Base-by-base conservation (phyloP, 352 stramenopile species). In the Aphanomyces stellatus region DNA sequence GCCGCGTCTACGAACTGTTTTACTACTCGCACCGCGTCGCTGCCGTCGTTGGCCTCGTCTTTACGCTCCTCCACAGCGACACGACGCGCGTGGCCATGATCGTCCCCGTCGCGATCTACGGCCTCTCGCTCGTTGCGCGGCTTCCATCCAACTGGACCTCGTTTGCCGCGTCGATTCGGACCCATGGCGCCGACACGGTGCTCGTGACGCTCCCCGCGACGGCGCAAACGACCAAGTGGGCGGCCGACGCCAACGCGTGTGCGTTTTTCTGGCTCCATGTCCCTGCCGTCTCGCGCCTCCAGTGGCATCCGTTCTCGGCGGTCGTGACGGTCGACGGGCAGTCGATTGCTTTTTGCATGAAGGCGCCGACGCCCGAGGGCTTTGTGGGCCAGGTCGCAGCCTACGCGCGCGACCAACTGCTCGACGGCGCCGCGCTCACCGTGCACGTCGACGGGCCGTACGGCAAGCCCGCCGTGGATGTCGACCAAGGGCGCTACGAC, bases 221-320 rank as follows among this genome's bases (percentile, higher is more conserved):
- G 1, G n/a, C 76, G 0, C 84, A 85, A 73, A 90, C 82, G 0
- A 74, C 74, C 62, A 77, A 82, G 62, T 75, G 87, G 62, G 85
- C 81, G 4, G 73, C 75, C 69, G 67, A 69, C 22, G 74, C 88
- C 51, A 72, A 81, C 40, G 69, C 76, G 31, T 82, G 77, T 15
- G 85, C 82, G 70, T 93, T 88, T 75, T 93, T 90, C 62, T 81
- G 85, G 49, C 62, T 93, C n/a, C 76, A 78, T 34, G 66, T 90
- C 2, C 80, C 85, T 22, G 73, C 82, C 11, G 70, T 91, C 35
- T 90, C 81, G 42, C 56, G 53, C 11, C 74, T 78, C 4, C 69
- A 93, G 67, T 93, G 85, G 82, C 85, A 93, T 37, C 85, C 82
- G 53, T 93, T 93, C 73, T 90, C 82, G 3, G 81, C 82, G 0